Evolutionary conservation across 768 basidiomycete species (phyloP).

Genomic region (Boletus huronensis): DNA sequence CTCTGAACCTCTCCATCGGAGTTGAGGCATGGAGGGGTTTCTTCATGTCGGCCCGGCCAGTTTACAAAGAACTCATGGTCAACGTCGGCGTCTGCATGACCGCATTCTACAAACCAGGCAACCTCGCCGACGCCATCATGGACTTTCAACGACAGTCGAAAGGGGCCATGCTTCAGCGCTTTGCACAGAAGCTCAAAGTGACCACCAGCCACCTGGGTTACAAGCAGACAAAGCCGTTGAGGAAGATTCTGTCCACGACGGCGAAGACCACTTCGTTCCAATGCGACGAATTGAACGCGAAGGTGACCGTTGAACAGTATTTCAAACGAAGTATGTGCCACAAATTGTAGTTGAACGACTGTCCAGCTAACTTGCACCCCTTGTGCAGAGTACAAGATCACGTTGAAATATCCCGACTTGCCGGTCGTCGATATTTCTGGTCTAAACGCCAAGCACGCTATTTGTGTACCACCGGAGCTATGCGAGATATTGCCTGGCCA

Average conservation of each 20-base stretch:
- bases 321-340: slow-evolving; percentile 54
- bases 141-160: slow-evolving; percentile 43
- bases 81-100: slow-evolving; percentile 55
- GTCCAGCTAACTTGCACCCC: slow-evolving; percentile 4
- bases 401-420: slow-evolving; percentile 45
- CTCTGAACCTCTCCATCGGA: slow-evolving; percentile 33
- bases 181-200: slow-evolving; percentile 56
- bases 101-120: slow-evolving; percentile 56
- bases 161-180: slow-evolving; percentile 43
- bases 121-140: slow-evolving; percentile 55
- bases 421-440: slow-evolving; percentile 56
- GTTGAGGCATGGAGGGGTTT: slow-evolving; percentile 47
- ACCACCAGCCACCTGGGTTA: slow-evolving; percentile 55
- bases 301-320: slow-evolving; percentile 58
- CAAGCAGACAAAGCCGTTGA: slow-evolving; percentile 46
- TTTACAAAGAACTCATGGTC: slow-evolving; percentile 47
- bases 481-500: slow-evolving; percentile 62
- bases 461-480: slow-evolving; percentile 63
- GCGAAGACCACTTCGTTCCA: slow-evolving; percentile 51
- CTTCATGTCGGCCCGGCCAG: slow-evolving; percentile 49
- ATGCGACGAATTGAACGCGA: slow-evolving; percentile 51
- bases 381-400: slow-evolving; percentile 54
- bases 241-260: slow-evolving; percentile 35
- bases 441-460: slow-evolving; percentile 25
- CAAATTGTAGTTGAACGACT: not conserved